Evolutionary conservation across 495 filamentous ascomycete species (phyloP).

Genomic region (Penicillium dipodomyicola): DNA sequence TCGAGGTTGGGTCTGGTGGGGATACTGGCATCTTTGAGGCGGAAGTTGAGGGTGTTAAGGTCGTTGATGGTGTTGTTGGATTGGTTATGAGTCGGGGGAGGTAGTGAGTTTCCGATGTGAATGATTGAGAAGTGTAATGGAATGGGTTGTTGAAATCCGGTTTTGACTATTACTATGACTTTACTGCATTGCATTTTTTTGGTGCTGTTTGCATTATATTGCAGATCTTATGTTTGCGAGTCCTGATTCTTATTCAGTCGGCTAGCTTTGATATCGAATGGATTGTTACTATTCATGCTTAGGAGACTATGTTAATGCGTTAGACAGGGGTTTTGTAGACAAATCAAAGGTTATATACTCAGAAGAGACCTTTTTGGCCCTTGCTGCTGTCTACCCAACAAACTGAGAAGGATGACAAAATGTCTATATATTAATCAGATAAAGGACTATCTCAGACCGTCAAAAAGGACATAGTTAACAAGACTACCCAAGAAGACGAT

Average conservation of each 20-base stretch:
- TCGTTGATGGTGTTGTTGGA: slow-evolving; percentile 41
- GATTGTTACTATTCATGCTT: not conserved
- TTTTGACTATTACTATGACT: not conserved
- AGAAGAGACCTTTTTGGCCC: too few species aligned
- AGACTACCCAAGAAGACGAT: too few species aligned
- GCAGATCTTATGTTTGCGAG: not conserved
- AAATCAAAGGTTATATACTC: too few species aligned
- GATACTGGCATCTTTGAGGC: slow-evolving; percentile 49
- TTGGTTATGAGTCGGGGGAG: slow-evolving; percentile 45
- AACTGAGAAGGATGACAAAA: too few species aligned
- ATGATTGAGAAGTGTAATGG: not conserved
- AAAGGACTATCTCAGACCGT: too few species aligned
- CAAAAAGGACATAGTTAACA: too few species aligned
- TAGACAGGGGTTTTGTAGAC: too few species aligned
- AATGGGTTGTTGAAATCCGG: not conserved
- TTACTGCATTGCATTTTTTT: not conserved
- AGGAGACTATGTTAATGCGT: too few species aligned
- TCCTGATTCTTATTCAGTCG: not conserved
- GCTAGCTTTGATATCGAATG: not conserved
- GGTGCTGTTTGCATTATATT: not conserved
- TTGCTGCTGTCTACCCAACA: too few species aligned
- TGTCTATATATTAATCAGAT: too few species aligned
- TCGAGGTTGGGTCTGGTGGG: slow-evolving; percentile 49
- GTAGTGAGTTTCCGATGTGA: slow-evolving; percentile 15
- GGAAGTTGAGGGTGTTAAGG: slow-evolving; percentile 43